Conservation (phyloP, 139 green algal genomes). For the Trebouxia sp. region DNA sequence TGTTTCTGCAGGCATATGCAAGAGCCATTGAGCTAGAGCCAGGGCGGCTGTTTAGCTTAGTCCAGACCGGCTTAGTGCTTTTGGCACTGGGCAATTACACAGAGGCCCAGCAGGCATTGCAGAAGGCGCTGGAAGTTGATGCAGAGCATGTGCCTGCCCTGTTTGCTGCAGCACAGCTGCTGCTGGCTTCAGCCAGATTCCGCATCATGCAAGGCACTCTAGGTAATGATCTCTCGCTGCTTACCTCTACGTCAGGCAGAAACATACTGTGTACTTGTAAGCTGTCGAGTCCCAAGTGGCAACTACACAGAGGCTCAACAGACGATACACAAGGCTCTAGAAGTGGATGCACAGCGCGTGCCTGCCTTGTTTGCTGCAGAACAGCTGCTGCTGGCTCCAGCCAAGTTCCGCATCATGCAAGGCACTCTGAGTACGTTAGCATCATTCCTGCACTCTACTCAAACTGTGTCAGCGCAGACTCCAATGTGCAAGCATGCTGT, state of each 20-base stretch:
- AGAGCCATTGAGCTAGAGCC: slow-evolving; percentile 66
- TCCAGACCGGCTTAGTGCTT: slow-evolving; percentile 60
- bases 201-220: slow-evolving; percentile 18
- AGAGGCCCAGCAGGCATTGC: slow-evolving; percentile 34
- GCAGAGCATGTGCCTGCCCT: slow-evolving; percentile 48
- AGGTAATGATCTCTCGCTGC: too few relatives aligned
- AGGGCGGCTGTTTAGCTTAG: slow-evolving; percentile 51
- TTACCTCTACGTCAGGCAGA: too few relatives aligned
- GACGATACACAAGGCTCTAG: slow-evolving; percentile 49
- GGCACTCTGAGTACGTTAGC: slow-evolving; percentile 32
- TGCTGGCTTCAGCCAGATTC: slow-evolving; percentile 47
- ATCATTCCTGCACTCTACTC: too few relatives aligned
- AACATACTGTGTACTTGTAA: too few relatives aligned
- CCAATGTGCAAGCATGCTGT: too few relatives aligned
- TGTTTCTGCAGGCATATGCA: slow-evolving; percentile 57
- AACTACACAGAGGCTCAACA: slow-evolving; percentile 32
- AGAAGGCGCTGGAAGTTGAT: slow-evolving; percentile 44
- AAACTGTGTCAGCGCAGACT: too few relatives aligned
- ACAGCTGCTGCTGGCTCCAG: slow-evolving; percentile 51
- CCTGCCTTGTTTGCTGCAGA: slow-evolving; percentile 53
- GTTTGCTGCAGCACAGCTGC: slow-evolving; percentile 50
- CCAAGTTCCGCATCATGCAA: slow-evolving; percentile 25
- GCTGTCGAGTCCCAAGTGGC: too few relatives aligned
- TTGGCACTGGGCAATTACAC: slow-evolving; percentile 52
- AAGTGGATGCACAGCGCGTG: slow-evolving; percentile 38